Evolutionary conservation across 352 stramenopile genomes (phyloP).

Genomic region (Phytophthora constricta): DNA sequence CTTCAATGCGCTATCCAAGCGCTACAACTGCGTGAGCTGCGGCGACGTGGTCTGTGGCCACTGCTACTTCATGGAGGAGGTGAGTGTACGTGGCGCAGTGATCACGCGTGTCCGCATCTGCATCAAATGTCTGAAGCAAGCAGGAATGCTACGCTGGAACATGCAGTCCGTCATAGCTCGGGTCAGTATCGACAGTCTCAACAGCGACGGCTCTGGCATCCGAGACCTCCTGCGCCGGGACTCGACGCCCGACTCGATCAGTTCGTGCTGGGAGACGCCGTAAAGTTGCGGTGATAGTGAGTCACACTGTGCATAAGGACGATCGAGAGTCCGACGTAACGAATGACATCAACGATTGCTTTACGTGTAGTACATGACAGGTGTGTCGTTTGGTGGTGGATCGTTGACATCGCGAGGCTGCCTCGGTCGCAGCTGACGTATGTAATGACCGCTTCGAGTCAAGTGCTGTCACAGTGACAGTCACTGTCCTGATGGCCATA

Average conservation of each 20-base stretch:
- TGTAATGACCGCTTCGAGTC: not conserved
- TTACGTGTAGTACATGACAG: too few relatives aligned
- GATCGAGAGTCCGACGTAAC: conserved; percentile 1
- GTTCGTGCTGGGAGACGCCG: not conserved
- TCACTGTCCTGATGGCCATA: not conserved
- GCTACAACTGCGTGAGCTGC: conserved; percentile 36
- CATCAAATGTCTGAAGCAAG: conserved; percentile 21
- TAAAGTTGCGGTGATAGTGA: conserved; percentile 6
- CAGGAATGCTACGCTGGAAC: conserved; percentile 27
- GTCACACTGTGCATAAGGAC: not conserved
- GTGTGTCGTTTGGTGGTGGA: too few relatives aligned
- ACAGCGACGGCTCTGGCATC: conserved; percentile 27
- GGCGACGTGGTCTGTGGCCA: conserved; percentile 32
- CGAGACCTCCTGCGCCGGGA: conserved; percentile 30
- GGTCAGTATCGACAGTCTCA: conserved; percentile 29
- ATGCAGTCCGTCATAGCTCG: conserved; percentile 16
- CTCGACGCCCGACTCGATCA: conserved; percentile 15
- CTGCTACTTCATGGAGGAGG: conserved; percentile 39
- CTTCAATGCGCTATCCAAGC: conserved; percentile 42
- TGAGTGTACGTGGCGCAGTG: conserved; percentile 46
- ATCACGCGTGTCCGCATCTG: conserved; percentile 46
- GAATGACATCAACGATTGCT: too few relatives aligned
- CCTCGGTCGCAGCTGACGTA: not conserved
- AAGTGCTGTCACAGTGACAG: not conserved
- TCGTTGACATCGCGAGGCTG: not conserved